These are phyloP conservation scores for Drechslerella coelobrocha DNA, from an alignment of 2,329 filamentous ascomycete genomes.

Conservation along the genomic window DNA sequence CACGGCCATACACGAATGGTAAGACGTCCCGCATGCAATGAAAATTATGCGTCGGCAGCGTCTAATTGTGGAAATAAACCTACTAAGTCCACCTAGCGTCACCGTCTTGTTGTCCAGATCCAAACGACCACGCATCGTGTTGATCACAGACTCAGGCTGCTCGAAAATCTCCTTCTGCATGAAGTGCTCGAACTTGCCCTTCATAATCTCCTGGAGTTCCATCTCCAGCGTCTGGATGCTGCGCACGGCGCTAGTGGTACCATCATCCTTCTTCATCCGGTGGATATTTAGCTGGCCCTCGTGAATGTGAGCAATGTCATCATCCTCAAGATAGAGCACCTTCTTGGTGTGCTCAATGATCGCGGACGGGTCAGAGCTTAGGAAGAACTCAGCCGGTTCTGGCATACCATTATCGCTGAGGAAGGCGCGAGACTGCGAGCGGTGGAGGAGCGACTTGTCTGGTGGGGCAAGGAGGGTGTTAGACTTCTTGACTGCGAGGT, in stretches of 20 bases:
- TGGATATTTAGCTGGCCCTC: slow-evolving; percentile 99
- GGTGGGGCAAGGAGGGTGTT: slow-evolving; percentile 77
- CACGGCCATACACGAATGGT: slow-evolving; percentile 99
- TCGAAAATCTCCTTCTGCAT: slow-evolving; percentile 99
- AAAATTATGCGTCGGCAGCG: slow-evolving; percentile 98
- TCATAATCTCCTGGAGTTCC: slow-evolving; percentile 99
- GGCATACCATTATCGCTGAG: slow-evolving; percentile 97
- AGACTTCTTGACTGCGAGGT: slow-evolving; percentile 93
- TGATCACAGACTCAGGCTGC: slow-evolving; percentile 98
- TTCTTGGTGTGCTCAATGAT: slow-evolving; percentile 99
- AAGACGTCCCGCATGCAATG: slow-evolving; percentile 97
- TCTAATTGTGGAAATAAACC: slow-evolving; percentile 95
- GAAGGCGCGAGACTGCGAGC: slow-evolving; percentile 97
- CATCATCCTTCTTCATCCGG: slow-evolving; percentile 94
- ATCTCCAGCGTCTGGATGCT: slow-evolving; percentile 98
- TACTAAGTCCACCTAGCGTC: slow-evolving; percentile 91
- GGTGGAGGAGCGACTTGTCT: slow-evolving; percentile 97
- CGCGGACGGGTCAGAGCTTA: slow-evolving; percentile 96
- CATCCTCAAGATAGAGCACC: slow-evolving; percentile 98
- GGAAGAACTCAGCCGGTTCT: slow-evolving; percentile 98
- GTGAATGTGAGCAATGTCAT: slow-evolving; percentile 99
- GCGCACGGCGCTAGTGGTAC: slow-evolving; percentile 86
- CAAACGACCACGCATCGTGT: slow-evolving; percentile 99
- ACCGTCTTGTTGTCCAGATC: slow-evolving; percentile 93
- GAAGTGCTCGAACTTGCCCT: slow-evolving; percentile 99